Percentiles rank a stretch among this genome's conserved stretches.
Evolutionary conservation across 2,329 filamentous ascomycete species (phyloP).

Genomic region (Diplocarpon rosae): DNA sequence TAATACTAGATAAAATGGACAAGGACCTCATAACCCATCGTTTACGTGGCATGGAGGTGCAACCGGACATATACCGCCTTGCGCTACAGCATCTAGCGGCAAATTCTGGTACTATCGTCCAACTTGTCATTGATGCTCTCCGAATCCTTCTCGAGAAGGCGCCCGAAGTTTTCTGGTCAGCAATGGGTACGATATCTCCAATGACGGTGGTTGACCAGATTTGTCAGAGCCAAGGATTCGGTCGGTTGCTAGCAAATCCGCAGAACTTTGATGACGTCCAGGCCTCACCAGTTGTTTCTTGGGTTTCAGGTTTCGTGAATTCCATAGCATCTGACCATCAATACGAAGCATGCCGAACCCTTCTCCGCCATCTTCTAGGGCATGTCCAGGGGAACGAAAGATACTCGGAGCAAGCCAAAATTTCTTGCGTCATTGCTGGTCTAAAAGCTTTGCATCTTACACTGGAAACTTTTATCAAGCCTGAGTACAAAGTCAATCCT

Average conservation of each 20-base stretch:
- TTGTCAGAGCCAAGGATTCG: conserved; percentile 59
- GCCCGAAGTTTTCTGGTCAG: conserved; percentile 75
- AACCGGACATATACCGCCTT: conserved; percentile 58
- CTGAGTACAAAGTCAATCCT: conserved; percentile 36
- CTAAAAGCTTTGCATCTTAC: conserved; percentile 48
- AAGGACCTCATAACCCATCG: conserved; percentile 66
- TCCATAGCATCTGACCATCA: conserved; percentile 69
- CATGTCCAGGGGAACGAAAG: conserved; percentile 43
- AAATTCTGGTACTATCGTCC: conserved; percentile 46
- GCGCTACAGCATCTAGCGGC: conserved; percentile 43
- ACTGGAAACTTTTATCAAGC: conserved; percentile 43
- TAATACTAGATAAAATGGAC: conserved; percentile 64
- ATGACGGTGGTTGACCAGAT: conserved; percentile 75
- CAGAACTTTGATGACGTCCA: conserved; percentile 40
- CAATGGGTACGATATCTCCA: conserved; percentile 70
- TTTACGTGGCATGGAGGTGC: conserved; percentile 67
- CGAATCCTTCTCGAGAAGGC: conserved; percentile 63
- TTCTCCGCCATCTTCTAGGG: conserved; percentile 64
- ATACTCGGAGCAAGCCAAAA: conserved; percentile 45
- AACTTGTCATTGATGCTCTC: conserved; percentile 60
- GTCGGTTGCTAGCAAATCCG: conserved; percentile 49
- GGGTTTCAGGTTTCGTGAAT: conserved; percentile 66
- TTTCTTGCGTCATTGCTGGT: conserved; percentile 53
- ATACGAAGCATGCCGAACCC: conserved; percentile 67
- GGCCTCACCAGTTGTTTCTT: conserved; percentile 55